Evolutionary conservation across 352 stramenopile species (phyloP).

Genomic region (Globisporangium cederbergense): DNA sequence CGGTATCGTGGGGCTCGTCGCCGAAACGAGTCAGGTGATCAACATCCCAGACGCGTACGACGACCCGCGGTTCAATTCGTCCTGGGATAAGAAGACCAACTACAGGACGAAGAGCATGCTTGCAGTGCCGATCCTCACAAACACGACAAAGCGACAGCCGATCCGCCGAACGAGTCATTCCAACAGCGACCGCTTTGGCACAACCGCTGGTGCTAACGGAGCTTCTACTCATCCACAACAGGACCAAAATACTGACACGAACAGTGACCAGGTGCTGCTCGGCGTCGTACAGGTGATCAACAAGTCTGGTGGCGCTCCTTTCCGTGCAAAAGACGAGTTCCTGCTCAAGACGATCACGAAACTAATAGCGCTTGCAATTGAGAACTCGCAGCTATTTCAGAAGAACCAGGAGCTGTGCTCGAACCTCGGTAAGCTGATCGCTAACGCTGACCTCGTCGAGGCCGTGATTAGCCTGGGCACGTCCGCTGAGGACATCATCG

Average conservation of each 20-base stretch:
- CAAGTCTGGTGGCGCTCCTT: conserved; percentile 70
- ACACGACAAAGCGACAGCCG: conserved; percentile 21
- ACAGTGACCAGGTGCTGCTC: conserved; percentile 37
- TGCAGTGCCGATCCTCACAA: conserved; percentile 66
- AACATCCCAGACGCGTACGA: conserved; percentile 78
- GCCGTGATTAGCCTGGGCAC: conserved; percentile 48
- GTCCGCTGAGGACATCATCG: conserved; percentile 67
- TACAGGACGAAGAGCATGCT: conserved; percentile 83
- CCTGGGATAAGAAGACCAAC: conserved; percentile 78
- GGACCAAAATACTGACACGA: conserved; percentile 2
- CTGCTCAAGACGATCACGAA: conserved; percentile 72
- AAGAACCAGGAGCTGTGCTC: conserved; percentile 70
- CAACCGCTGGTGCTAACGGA: neutral
- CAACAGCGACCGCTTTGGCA: neutral
- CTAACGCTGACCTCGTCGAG: conserved; percentile 54
- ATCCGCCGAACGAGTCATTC: conserved; percentile 17
- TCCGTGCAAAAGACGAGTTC: conserved; percentile 79
- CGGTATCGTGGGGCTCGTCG: conserved; percentile 68
- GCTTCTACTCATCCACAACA: neutral
- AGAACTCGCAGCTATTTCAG: conserved; percentile 81
- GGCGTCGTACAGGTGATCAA: conserved; percentile 83
- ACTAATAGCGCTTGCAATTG: conserved; percentile 72
- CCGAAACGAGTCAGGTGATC: conserved; percentile 55
- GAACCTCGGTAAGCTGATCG: conserved; percentile 62
- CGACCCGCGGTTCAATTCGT: conserved; percentile 70